These are phyloP conservation scores for Colletotrichum somersetense DNA, from an alignment of 2,329 filamentous ascomycete genomes.

Conservation along the genomic window DNA sequence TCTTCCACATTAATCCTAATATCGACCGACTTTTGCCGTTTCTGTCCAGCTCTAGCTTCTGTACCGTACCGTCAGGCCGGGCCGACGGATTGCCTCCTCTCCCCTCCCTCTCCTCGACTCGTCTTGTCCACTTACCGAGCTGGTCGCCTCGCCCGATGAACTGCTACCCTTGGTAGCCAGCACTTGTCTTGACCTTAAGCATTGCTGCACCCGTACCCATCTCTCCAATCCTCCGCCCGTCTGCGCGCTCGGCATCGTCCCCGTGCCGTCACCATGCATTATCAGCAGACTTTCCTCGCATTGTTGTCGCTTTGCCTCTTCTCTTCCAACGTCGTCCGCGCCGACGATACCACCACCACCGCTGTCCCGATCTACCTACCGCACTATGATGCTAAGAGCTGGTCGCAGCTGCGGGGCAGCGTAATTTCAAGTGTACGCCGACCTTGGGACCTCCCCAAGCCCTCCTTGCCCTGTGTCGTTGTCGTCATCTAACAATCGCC, in stretches of 20 bases:
- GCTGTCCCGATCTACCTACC: constrained; percentile 61
- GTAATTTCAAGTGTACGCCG: constrained; percentile 56
- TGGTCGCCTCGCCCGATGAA: constrained; percentile 23
- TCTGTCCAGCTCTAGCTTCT: constrained; percentile 18
- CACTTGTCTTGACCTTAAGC: constrained; percentile 13
- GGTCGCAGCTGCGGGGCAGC: constrained; percentile 61
- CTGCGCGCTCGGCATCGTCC: not conserved
- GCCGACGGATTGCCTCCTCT: constrained; percentile 14
- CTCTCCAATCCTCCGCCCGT: not conserved
- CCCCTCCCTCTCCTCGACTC: not conserved
- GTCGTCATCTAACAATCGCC: constrained; percentile 22
- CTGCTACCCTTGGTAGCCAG: constrained; percentile 7
- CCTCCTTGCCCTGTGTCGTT: not conserved
- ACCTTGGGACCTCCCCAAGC: not conserved
- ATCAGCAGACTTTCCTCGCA: constrained; percentile 43
- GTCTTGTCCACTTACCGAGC: constrained; percentile 1
- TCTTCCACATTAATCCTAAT: constrained; percentile 17
- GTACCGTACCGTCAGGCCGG: constrained; percentile 19
- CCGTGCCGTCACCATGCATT: constrained; percentile 32
- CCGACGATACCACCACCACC: constrained; percentile 49
- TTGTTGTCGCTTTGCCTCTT: constrained; percentile 46
- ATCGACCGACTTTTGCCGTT: constrained; percentile 4
- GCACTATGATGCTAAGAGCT: constrained; percentile 56
- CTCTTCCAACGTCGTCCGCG: constrained; percentile 20
- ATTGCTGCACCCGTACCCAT: not conserved